Evolutionary conservation across 306 rosid species (phyloP).

Genomic region (Lathyrus aphaca): DNA sequence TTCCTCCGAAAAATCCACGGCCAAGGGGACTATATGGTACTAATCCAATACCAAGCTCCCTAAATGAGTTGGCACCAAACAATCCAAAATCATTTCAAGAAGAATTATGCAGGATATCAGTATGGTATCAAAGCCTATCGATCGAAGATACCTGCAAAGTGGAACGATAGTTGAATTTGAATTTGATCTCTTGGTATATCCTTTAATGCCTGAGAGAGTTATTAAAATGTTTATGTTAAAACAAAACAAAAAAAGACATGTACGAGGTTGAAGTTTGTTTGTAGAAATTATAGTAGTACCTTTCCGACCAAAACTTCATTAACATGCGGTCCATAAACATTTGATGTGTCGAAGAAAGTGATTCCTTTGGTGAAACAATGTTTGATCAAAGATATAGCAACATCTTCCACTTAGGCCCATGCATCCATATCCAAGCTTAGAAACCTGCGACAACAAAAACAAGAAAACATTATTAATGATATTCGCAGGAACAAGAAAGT

Average conservation of each 20-base stretch:
- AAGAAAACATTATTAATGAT: too few relatives aligned
- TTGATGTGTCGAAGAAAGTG: conserved; percentile 83
- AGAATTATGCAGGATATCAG: conserved; percentile 14
- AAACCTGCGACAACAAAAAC: conserved; percentile 50
- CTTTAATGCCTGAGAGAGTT: conserved; percentile 60
- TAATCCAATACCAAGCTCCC: conserved; percentile 83
- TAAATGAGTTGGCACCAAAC: conserved; percentile 31
- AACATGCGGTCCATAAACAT: conserved; percentile 56
- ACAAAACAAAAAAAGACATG: not conserved
- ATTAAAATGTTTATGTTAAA: not conserved
- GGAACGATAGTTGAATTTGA: conserved; percentile 70
- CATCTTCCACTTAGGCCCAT: conserved; percentile 71
- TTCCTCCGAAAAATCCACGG: conserved; percentile 87
- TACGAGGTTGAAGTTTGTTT: not conserved
- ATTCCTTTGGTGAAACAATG: conserved; percentile 67
- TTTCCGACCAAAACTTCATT: conserved; percentile 80
- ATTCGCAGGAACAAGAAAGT: too few relatives aligned
- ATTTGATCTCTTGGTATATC: conserved; percentile 71
- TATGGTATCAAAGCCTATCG: too few relatives aligned
- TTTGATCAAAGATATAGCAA: conserved; percentile 60
- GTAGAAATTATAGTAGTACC: conserved; percentile 45
- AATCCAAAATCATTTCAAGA: conserved; percentile 1
- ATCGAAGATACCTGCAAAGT: conserved; percentile 58
- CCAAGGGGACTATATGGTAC: conserved; percentile 93
- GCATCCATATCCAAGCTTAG: conserved; percentile 84